phyloP scores from a whole-genome alignment of 2,329 filamentous ascomycete genomes.

The Mollisiaceae sp. region DNA sequence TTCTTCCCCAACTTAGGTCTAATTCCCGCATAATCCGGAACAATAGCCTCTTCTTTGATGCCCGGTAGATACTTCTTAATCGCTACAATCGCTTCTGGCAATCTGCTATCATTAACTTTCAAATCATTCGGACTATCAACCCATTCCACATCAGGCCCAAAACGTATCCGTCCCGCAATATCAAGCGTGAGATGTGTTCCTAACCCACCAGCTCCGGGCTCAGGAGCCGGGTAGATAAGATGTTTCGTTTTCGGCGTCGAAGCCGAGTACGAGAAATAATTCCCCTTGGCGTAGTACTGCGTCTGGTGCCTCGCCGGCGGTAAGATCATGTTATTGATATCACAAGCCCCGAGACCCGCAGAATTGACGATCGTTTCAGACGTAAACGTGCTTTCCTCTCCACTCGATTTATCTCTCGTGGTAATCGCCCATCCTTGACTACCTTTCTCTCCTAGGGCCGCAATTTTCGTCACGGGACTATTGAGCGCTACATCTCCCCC shows the following conservation, averaged over 20 bases:
- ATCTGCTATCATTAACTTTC: conserved; percentile 65
- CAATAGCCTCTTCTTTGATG: conserved; percentile 68
- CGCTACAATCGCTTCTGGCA: conserved; percentile 71
- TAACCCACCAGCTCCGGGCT: conserved; percentile 80
- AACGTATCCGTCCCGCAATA: conserved; percentile 80
- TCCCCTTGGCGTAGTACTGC: conserved; percentile 89
- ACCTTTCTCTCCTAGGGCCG: conserved; percentile 47
- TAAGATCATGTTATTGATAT: conserved; percentile 82
- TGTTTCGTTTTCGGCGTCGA: conserved; percentile 69
- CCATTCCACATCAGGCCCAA: conserved; percentile 97
- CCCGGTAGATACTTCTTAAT: conserved; percentile 81
- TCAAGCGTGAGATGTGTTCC: conserved; percentile 95
- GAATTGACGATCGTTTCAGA: conserved; percentile 82
- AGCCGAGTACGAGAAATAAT: conserved; percentile 85
- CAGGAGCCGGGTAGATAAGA: conserved; percentile 86
- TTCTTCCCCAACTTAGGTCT: conserved; percentile 76
- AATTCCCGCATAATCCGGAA: conserved; percentile 89
- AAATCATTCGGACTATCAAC: conserved; percentile 73
- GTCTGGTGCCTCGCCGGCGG: conserved; percentile 58
- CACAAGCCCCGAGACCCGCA: conserved; percentile 79
- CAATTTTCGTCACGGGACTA: conserved; percentile 66
- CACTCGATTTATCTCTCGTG: conserved; percentile 52
- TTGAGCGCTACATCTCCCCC: conserved; percentile 77
- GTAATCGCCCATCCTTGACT: conserved; percentile 71
- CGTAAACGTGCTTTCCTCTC: conserved; percentile 64